Conservation (phyloP, 352 stramenopile genomes). For the Phytophthora tentaculata region DNA sequence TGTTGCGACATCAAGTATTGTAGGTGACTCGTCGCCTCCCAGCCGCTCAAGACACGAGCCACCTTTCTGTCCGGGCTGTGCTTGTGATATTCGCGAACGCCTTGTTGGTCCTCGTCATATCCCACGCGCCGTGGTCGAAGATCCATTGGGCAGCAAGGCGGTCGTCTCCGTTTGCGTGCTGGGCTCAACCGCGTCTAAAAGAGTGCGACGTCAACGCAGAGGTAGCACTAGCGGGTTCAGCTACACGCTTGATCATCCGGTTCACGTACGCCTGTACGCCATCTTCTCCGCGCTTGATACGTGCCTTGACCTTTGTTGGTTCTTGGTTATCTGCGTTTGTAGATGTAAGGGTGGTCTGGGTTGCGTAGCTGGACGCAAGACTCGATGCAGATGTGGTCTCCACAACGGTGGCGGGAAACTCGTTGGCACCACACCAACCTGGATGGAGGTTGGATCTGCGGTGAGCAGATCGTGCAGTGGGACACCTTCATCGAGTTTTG, state of each 20-base stretch:
- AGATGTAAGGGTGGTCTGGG: too few species aligned
- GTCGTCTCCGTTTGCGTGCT: conserved; percentile 33
- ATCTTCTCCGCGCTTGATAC: not conserved
- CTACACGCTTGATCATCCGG: conserved; percentile 22
- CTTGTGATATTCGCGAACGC: conserved; percentile 31
- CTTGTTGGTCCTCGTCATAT: conserved; percentile 39
- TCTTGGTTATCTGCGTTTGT: too few species aligned
- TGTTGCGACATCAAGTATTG: not conserved
- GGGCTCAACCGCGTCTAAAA: conserved; percentile 24
- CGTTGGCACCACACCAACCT: too few species aligned
- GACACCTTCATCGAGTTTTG: not conserved
- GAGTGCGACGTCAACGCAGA: conserved; percentile 35
- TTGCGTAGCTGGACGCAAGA: too few species aligned
- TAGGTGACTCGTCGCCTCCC: not conserved
- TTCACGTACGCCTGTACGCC: conserved; percentile 30
- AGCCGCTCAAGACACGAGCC: conserved; percentile 18
- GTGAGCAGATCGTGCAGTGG: not conserved
- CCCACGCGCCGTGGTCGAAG: conserved; percentile 37
- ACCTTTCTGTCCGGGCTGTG: conserved; percentile 10
- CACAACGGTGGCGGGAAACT: too few species aligned
- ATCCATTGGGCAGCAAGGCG: conserved; percentile 31
- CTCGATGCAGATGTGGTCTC: too few species aligned
- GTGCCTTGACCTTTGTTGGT: not conserved
- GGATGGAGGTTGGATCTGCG: not conserved
- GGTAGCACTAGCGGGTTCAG: not conserved